These are phyloP conservation scores for Alternaria atra DNA, from an alignment of 2,329 filamentous ascomycete species.

Conservation along the genomic window DNA sequence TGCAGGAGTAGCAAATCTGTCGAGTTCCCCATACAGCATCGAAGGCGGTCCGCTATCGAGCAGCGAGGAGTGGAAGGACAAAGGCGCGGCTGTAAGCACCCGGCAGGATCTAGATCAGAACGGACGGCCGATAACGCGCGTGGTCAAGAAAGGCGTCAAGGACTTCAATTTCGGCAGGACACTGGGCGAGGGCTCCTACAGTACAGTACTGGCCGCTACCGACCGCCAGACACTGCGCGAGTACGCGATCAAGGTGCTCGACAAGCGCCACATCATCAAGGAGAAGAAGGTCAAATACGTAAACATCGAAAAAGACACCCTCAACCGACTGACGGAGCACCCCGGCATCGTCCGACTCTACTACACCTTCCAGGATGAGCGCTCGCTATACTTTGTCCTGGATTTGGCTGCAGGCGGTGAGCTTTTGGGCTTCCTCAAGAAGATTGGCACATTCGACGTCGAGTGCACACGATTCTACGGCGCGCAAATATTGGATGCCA, in stretches of 20 bases:
- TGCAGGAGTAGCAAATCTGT: slow-evolving; percentile 35
- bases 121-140: slow-evolving; percentile 80
- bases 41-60: slow-evolving; percentile 69
- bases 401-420: slow-evolving; percentile 94
- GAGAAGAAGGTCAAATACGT: slow-evolving; percentile 99
- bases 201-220: slow-evolving; percentile 90
- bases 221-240: slow-evolving; percentile 94
- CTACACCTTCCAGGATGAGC: slow-evolving; percentile 98
- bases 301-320: slow-evolving; percentile 98
- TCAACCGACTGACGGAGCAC: slow-evolving; percentile 95
- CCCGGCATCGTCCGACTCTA: slow-evolving; percentile 96
- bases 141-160: slow-evolving; percentile 95
- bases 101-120: slow-evolving; percentile 85
- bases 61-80: slow-evolving; percentile 95
- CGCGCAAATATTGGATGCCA: slow-evolving; percentile 93
- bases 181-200: slow-evolving; percentile 96
- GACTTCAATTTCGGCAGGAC: slow-evolving; percentile 94
- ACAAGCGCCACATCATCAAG: slow-evolving; percentile 99
- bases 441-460: slow-evolving; percentile 91
- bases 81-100: slow-evolving; percentile 85
- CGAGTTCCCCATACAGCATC: slow-evolving; percentile 58
- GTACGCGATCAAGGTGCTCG: slow-evolving; percentile 97
- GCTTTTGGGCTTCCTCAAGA: slow-evolving; percentile 89
- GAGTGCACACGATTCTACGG: slow-evolving; percentile 95
- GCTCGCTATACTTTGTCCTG: slow-evolving; percentile 94